Conservation (phyloP, 345 rosid genomes). For the Abelmoschus esculentus region DNA sequence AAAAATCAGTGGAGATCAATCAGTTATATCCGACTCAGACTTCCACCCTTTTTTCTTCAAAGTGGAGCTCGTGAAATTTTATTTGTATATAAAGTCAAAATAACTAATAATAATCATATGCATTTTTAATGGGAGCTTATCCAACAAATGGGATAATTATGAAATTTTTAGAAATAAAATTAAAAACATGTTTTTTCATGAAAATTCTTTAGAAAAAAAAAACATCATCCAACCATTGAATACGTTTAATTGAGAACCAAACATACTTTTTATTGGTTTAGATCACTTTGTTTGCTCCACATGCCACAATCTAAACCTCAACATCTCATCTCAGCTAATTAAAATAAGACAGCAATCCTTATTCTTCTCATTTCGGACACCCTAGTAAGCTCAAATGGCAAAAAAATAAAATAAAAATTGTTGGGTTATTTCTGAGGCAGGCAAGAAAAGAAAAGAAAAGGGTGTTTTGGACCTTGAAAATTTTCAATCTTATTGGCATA, state of each 20-base stretch:
- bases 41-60: conserved; percentile 19
- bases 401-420: neutral
- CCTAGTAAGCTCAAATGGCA: neutral
- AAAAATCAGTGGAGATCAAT: neutral
- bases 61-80: conserved; percentile 10
- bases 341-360: neutral
- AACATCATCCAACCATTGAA: no score
- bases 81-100: neutral
- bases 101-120: neutral
- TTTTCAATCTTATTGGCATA: neutral
- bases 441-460: neutral
- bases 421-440: neutral
- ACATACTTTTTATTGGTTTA: no score
- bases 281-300: neutral
- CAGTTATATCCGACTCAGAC: conserved; percentile 20
- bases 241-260: no score
- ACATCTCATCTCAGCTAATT: neutral
- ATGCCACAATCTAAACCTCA: conserved; percentile 8
- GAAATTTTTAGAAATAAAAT: neutral
- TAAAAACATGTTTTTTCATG: no score
- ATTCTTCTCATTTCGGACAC: neutral
- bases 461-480: neutral
- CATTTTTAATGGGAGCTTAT: conserved; percentile 3
- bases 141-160: conserved; percentile 10
- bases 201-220: no score